Conservation (phyloP, 257 asterid genomes). For the Striga asiatica region DNA sequence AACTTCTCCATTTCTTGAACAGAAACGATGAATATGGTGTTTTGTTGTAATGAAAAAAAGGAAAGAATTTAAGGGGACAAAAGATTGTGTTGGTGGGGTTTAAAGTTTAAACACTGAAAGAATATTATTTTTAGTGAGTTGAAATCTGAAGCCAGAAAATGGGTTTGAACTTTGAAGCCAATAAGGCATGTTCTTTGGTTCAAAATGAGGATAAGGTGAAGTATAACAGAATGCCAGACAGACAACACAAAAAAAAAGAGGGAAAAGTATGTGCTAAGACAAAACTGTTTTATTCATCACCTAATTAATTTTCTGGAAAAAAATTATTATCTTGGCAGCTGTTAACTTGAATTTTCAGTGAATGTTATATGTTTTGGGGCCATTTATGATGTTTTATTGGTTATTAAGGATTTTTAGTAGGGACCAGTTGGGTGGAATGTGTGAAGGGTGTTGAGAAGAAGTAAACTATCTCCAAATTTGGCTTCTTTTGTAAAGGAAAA, state of each 20-base stretch:
- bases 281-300: neutral
- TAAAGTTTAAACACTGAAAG: neutral
- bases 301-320: neutral
- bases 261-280: neutral
- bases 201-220: conserved; percentile 31
- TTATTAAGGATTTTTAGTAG: too few relatives aligned
- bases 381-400: too few relatives aligned
- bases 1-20: conserved; percentile 42
- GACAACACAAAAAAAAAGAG: conserved; percentile 16
- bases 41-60: neutral
- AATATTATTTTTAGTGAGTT: conserved; percentile 5
- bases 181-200: conserved; percentile 5
- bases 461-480: neutral
- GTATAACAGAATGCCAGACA: conserved; percentile 15
- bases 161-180: conserved; percentile 9
- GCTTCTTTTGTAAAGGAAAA: neutral
- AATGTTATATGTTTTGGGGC: too few relatives aligned
- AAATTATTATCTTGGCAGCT: conserved; percentile 6
- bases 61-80: neutral
- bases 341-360: conserved; percentile 1
- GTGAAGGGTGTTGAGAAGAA: conserved; percentile 3
- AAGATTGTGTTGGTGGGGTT: conserved; percentile 32
- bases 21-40: neutral
- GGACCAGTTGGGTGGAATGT: conserved; percentile 6
- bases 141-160: conserved; percentile 49